Evolutionary conservation across 306 rosid genomes (phyloP), one percentile per base, ranked within the genome.

Genomic region (Sechiopsis laciniata): DNA sequence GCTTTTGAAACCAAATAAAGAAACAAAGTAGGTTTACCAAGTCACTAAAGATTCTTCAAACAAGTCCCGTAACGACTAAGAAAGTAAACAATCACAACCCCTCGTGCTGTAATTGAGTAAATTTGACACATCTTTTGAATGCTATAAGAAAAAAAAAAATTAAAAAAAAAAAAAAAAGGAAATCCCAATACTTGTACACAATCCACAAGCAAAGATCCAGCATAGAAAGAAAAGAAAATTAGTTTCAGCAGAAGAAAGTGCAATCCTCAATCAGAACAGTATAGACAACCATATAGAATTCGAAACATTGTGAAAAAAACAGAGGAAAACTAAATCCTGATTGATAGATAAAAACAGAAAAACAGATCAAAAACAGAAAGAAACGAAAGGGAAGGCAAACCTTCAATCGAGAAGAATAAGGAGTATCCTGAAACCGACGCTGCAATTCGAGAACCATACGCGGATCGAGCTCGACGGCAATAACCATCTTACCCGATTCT

Each of bases 401-500:
- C 87, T 84, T 87, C 80, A 93, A 84, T 52, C 96, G 88, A 56
- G 26, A 84, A 55, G 96, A 80, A 55, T 55, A 76, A 45, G 96
- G 96, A 6, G 91, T 84, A 35, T 92, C 93, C 83, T 90, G 96
- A 56, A 90, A 93, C 0, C 96, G 90, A 14, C 86, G 61, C 62
- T 88, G 88, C 15, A 93, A 79, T 83, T 93, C 98, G 65, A 90
- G 91, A 76, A 93, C 96, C 98, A 93, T 93, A 14, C 98, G 93
- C 16, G 91, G 84, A n/a, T 93, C 98, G 56, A 93, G 78, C 72
- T 93, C 97, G 1, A 93, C 85, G 1, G 97, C 96, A 68, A 93
- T 77, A 55, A 93, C 98, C 78, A 70, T 83, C 81, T 90, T 90
- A 0, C 97, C 97, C 8, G 82, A 83, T 78, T 83, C 85, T 0